phyloP scores from a whole-genome alignment of 2,329 filamentous ascomycete genomes.

The Penicillium freii region DNA sequence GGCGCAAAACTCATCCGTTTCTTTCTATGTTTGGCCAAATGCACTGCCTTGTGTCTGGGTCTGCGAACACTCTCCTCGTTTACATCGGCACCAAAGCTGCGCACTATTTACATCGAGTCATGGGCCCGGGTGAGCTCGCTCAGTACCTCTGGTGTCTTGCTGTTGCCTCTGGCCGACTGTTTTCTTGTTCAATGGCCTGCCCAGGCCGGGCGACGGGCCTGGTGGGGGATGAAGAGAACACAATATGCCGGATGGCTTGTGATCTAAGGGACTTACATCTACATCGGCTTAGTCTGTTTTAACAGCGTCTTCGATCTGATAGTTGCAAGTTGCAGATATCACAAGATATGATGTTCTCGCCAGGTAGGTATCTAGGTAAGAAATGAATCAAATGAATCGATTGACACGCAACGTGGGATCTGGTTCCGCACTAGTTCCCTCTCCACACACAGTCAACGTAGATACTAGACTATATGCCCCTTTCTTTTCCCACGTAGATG shows the following conservation, averaged over 20 bases:
- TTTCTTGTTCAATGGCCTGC: constrained; percentile 79
- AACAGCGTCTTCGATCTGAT: background rate
- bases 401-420: background rate
- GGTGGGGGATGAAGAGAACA: constrained; percentile 39
- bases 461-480: too few relatives aligned
- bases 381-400: background rate
- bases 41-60: constrained; percentile 5
- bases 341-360: background rate
- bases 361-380: background rate
- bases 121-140: constrained; percentile 82
- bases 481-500: too few relatives aligned
- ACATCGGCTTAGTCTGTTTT: background rate
- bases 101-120: constrained; percentile 83
- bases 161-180: constrained; percentile 69
- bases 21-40: constrained; percentile 35
- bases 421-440: background rate
- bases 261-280: constrained; percentile 23
- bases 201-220: constrained; percentile 51
- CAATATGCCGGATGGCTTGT: constrained; percentile 43
- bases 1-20: constrained; percentile 58
- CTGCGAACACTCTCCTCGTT: constrained; percentile 4
- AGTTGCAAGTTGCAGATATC: background rate
- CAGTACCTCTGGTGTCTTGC: constrained; percentile 78
- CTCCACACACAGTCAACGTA: background rate
- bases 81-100: constrained; percentile 48